A percentile compares a stretch with the other conserved stretches of the same genome.
phyloP scores from a whole-genome alignment of 345 rosid species.

The Eucalyptus marginata region DNA sequence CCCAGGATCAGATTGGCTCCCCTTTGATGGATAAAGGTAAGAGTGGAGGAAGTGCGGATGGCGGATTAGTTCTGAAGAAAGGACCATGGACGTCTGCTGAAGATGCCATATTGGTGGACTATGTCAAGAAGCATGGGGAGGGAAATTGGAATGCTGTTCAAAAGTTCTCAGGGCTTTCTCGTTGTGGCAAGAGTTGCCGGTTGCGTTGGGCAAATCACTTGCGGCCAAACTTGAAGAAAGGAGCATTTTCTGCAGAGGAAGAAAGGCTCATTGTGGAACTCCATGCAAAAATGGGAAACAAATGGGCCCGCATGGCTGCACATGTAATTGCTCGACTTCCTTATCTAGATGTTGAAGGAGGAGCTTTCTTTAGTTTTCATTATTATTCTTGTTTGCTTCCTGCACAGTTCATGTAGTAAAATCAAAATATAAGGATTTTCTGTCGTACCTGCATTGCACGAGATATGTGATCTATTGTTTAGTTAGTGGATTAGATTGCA shows the following conservation, averaged over 20 bases:
- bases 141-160: slow-evolving; percentile 98
- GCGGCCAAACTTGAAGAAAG: slow-evolving; percentile 97
- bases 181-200: slow-evolving; percentile 99
- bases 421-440: not conserved
- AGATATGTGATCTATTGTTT: not conserved
- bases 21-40: slow-evolving; percentile 36
- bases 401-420: not conserved
- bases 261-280: slow-evolving; percentile 84
- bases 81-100: slow-evolving; percentile 99
- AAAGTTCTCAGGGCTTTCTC: slow-evolving; percentile 72
- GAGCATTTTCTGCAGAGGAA: slow-evolving; percentile 86
- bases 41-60: slow-evolving; percentile 28
- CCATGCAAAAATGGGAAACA: slow-evolving; percentile 95
- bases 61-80: slow-evolving; percentile 56
- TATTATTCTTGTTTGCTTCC: not conserved
- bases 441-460: not conserved
- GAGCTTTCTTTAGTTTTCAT: not conserved
- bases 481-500: not conserved
- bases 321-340: slow-evolving; percentile 46
- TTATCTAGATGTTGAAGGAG: not conserved
- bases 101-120: slow-evolving; percentile 77
- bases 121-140: slow-evolving; percentile 93
- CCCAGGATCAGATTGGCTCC: slow-evolving; percentile 41
- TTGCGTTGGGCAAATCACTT: slow-evolving; percentile 96
- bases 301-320: slow-evolving; percentile 99